Conservation (phyloP, 192 early-diverging fungal species). For the Backusella circina region DNA sequence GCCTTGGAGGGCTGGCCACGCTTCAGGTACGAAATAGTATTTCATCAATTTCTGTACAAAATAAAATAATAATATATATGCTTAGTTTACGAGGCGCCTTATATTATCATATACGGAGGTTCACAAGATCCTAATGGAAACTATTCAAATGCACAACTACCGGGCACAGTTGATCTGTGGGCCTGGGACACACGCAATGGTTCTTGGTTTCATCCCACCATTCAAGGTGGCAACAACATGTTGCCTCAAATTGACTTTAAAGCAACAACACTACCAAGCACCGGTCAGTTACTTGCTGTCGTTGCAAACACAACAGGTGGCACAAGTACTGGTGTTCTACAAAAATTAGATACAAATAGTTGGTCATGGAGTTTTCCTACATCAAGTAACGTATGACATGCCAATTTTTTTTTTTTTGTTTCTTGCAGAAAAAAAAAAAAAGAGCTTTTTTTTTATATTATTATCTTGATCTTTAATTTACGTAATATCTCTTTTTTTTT, state of each 20-base stretch:
- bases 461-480: slow-evolving; percentile 11
- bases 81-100: slow-evolving; percentile 27
- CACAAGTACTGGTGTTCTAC: slow-evolving; percentile 19
- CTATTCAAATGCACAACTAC: not conserved
- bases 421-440: not conserved
- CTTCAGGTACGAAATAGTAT: slow-evolving; percentile 19
- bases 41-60: not conserved
- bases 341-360: slow-evolving; percentile 40
- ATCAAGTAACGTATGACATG: slow-evolving; percentile 33
- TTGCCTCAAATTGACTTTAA: slow-evolving; percentile 37
- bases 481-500: not conserved
- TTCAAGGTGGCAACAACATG: slow-evolving; percentile 13
- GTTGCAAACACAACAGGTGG: slow-evolving; percentile 40
- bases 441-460: not conserved
- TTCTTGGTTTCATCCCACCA: slow-evolving; percentile 41
- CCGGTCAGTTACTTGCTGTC: slow-evolving; percentile 40
- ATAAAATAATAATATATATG: slow-evolving; percentile 1
- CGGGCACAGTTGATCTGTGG: slow-evolving; percentile 42
- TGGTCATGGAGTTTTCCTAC: slow-evolving; percentile 46
- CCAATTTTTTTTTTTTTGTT: not conserved
- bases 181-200: slow-evolving; percentile 42
- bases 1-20: slow-evolving; percentile 34
- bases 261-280: slow-evolving; percentile 33
- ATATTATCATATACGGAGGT: slow-evolving; percentile 49
- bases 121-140: slow-evolving; percentile 31